Conservation (phyloP, 2,329 filamentous ascomycete genomes). For the Pseudogymnoascus sp. region DNA sequence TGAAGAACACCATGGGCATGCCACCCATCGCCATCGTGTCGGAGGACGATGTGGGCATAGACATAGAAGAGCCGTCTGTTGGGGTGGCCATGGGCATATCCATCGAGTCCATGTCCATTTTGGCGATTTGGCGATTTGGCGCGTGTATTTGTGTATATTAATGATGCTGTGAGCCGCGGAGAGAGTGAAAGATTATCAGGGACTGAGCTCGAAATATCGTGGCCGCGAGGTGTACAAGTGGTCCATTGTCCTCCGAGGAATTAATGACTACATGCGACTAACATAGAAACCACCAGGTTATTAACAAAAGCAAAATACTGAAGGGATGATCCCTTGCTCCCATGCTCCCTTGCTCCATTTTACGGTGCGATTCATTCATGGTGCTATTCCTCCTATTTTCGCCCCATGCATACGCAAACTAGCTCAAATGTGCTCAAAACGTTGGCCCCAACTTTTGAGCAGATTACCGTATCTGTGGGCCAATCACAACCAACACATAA, state of each 20-base stretch:
- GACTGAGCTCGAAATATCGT: not conserved
- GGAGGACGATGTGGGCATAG: constrained; percentile 1
- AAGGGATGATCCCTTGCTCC: not conserved
- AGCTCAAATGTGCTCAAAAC: not conserved
- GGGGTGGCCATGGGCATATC: constrained; percentile 6
- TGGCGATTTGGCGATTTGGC: not conserved
- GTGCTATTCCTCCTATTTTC: not conserved
- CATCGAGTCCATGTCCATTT: not conserved
- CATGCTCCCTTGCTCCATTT: not conserved
- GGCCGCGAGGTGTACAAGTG: not conserved
- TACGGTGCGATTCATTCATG: not conserved
- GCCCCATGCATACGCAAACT: not conserved
- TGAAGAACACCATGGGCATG: constrained; percentile 56
- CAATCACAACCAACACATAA: not conserved
- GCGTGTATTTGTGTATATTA: not conserved
- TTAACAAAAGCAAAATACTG: not conserved
- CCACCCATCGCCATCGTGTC: constrained; percentile 8
- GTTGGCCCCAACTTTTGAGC: not conserved
- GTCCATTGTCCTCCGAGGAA: not conserved
- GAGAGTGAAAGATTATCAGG: not conserved
- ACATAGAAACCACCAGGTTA: not conserved
- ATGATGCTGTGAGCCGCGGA: not conserved
- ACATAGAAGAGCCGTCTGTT: not conserved
- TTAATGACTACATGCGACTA: not conserved
- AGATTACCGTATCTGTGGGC: not conserved